Percentiles rank a stretch among this genome's conserved stretches.
These are phyloP conservation scores for Clonostachys byssicola DNA, from an alignment of 2,329 filamentous ascomycete species.

Conservation along the genomic window DNA sequence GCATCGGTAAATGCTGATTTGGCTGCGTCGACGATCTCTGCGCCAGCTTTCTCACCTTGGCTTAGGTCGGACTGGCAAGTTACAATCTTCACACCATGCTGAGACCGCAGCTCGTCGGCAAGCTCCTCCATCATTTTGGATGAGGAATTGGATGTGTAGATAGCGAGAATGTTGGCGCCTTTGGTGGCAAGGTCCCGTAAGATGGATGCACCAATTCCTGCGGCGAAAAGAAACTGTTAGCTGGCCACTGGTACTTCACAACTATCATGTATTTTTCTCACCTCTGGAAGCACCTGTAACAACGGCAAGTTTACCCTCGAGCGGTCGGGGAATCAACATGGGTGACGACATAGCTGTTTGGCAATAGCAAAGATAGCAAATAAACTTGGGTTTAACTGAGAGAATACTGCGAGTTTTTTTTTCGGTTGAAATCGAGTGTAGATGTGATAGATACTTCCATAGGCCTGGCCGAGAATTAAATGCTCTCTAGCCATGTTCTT, in stretches of 20 bases:
- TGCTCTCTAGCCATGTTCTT: too few species aligned
- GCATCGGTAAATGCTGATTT: constrained; percentile 1
- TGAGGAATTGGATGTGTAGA: constrained; percentile 55
- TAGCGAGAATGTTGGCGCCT: constrained; percentile 54
- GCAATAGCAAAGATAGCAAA: too few species aligned
- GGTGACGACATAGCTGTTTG: too few species aligned
- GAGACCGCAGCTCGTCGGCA: constrained; percentile 30
- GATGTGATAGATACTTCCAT: too few species aligned
- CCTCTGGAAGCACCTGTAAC: constrained; percentile 78
- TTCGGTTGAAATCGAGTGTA: too few species aligned
- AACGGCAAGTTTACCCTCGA: constrained; percentile 76
- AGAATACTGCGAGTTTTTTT: too few species aligned
- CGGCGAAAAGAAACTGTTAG: constrained; percentile 2
- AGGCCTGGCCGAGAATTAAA: too few species aligned
- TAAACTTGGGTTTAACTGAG: too few species aligned
- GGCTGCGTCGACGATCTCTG: constrained; percentile 19
- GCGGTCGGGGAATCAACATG: constrained; percentile 28
- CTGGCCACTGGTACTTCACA: background rate
- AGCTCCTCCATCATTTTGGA: constrained; percentile 39
- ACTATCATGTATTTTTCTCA: constrained; percentile 21
- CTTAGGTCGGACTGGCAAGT: constrained; percentile 21
- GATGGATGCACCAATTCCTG: constrained; percentile 58
- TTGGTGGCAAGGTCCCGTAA: constrained; percentile 54
- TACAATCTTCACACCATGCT: constrained; percentile 26
- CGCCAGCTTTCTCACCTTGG: constrained; percentile 12